A percentile compares a stretch with the other conserved stretches of the same genome.
Evolutionary conservation across 108 stramenopile species (phyloP).

Genomic region (Cyclotella baltica): DNA sequence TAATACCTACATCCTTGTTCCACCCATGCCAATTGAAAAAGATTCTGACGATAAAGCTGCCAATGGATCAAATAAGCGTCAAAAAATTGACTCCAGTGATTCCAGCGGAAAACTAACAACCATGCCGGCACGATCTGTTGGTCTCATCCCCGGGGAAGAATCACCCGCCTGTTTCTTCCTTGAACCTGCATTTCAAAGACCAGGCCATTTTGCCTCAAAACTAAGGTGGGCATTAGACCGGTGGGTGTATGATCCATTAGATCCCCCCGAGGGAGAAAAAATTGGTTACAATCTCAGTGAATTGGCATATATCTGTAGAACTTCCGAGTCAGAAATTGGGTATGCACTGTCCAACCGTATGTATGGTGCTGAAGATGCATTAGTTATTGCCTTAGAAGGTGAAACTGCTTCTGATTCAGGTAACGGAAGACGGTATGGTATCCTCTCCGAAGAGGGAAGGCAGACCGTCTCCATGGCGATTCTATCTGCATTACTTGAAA

Average conservation of each 20-base stretch:
- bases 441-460: slow-evolving; percentile 47
- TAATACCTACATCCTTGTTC: slow-evolving; percentile 51
- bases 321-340: slow-evolving; percentile 35
- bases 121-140: slow-evolving; percentile 50
- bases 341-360: slow-evolving; percentile 31
- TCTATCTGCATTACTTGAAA: slow-evolving; percentile 45
- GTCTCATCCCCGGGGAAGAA: slow-evolving; percentile 39
- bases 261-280: slow-evolving; percentile 18
- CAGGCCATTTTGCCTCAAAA: slow-evolving; percentile 35
- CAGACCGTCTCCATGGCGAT: slow-evolving; percentile 53
- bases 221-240: slow-evolving; percentile 25
- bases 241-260: slow-evolving; percentile 48
- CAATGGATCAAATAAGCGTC: slow-evolving; percentile 16
- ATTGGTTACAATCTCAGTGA: slow-evolving; percentile 40
- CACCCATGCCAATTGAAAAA: slow-evolving; percentile 19
- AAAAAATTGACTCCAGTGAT: neutral
- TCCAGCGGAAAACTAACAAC: neutral
- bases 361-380: slow-evolving; percentile 51
- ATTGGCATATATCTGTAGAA: slow-evolving; percentile 45
- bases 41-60: neutral
- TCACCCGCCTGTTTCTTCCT: slow-evolving; percentile 51
- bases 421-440: slow-evolving; percentile 27
- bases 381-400: slow-evolving; percentile 22
- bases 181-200: slow-evolving; percentile 17
- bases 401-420: neutral